Evolutionary conservation across 2,329 filamentous ascomycete genomes (phyloP), one percentile per base, ranked within the genome.

Genomic region (Zasmidium citrigriseum): DNA sequence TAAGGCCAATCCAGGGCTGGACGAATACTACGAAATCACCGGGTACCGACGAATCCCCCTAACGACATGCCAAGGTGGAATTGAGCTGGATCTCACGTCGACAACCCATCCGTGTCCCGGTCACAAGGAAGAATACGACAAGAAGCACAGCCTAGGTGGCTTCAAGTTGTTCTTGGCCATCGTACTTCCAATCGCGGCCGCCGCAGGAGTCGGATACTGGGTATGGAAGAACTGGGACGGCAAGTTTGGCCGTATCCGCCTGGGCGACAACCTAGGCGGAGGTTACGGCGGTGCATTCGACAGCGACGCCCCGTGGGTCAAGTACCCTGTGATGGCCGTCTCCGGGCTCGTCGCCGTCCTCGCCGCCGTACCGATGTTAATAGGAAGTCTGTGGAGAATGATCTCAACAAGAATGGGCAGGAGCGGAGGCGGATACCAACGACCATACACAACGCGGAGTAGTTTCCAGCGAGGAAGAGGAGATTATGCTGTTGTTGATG

Each of bases 1-100:
- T 73, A 74, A 73, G 44, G 75, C 80, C 10, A 78, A 97, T 67
- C 85, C 89, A 1, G 85, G 89, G 24, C 82, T 78, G n/a, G 76
- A 85, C 25, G 88, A 95, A 69, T 99, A 89, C 78, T 95, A 86
- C 78, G 86, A 92, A 63, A 87, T 90, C 4, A 95, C 91, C 0
- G 92, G 92, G 48, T 98, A 96, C 78, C 89, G 95, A 52, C 88
- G 88, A 57, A 90, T 99, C 57, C 93, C 93, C 0, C 83, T 97
- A 50, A 92, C 91, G 0, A 98, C 93, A 0, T 99, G 96, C 74
- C 64, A 82, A 46, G 91, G 87, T 34, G 95, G 93, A 45, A 76
- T 76, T 3, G 87, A 93, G 68, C 80, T 90, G 49, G 92, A 97
- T 73, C 87, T 88, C 73, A 83, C 80, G 14, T 80, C 83, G 27